Evolutionary conservation across 169 alveolate genomes (phyloP).

Genomic region (Cryptosporidium muris): DNA sequence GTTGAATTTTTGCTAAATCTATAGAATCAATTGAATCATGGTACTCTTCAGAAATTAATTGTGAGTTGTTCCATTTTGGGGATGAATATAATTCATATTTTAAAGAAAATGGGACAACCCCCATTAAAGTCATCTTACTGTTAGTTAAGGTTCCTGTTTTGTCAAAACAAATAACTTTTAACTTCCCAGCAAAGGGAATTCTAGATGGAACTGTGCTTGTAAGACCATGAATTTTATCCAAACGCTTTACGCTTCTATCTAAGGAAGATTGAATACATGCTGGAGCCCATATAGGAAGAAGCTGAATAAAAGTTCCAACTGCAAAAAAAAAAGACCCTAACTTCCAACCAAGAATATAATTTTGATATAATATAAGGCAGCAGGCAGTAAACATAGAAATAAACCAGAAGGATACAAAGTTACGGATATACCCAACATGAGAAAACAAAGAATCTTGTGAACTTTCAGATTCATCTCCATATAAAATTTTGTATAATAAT

Average conservation of each 20-base stretch:
- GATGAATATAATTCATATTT: neutral
- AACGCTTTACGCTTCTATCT: slow-evolving; percentile 36
- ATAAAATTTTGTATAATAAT: slow-evolving; percentile 13
- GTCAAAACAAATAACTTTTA: slow-evolving; percentile 50
- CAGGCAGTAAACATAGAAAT: slow-evolving; percentile 15
- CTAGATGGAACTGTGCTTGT: slow-evolving; percentile 35
- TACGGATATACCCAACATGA: slow-evolving; percentile 20
- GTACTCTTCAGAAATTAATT: neutral
- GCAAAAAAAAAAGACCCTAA: slow-evolving; percentile 70
- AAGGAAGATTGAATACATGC: slow-evolving; percentile 54
- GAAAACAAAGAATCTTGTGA: slow-evolving; percentile 10
- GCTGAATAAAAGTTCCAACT: slow-evolving; percentile 62
- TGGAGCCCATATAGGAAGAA: slow-evolving; percentile 65
- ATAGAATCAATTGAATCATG: neutral
- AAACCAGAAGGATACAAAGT: slow-evolving; percentile 9
- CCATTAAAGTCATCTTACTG: slow-evolving; percentile 44
- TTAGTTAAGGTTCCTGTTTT: slow-evolving; percentile 67
- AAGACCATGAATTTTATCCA: neutral
- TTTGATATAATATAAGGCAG: slow-evolving; percentile 30
- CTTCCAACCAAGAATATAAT: slow-evolving; percentile 52
- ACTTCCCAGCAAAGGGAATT: slow-evolving; percentile 59
- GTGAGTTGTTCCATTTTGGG: neutral
- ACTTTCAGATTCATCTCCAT: neutral
- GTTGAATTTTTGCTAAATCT: neutral
- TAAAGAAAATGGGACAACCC: neutral